Conservation (phyloP, 495 filamentous ascomycete genomes). For the Neurospora tetrasperma region DNA sequence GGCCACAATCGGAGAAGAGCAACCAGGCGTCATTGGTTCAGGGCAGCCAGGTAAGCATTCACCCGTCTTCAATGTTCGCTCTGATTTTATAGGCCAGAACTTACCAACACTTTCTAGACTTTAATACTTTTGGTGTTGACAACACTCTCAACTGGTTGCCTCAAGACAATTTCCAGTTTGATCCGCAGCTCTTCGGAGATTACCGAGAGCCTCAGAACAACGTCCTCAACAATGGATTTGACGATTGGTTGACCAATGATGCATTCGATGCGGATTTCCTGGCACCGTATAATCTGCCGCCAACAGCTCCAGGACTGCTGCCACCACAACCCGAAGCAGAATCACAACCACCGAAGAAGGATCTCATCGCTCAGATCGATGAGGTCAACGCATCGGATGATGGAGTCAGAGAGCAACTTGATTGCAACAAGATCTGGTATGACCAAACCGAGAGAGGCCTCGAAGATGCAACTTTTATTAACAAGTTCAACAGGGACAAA, state of each 20-base stretch:
- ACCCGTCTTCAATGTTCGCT: neutral
- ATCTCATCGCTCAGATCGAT: constrained; percentile 66
- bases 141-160: constrained; percentile 65
- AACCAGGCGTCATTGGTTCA: constrained; percentile 21
- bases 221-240: constrained; percentile 31
- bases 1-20: constrained; percentile 47
- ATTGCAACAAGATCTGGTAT: constrained; percentile 90
- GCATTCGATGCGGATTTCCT: constrained; percentile 72
- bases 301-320: constrained; percentile 25
- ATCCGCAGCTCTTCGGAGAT: constrained; percentile 84
- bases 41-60: constrained; percentile 14
- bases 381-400: constrained; percentile 57
- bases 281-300: constrained; percentile 61
- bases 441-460: constrained; percentile 17
- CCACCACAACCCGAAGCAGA: constrained; percentile 1
- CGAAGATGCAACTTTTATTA: constrained; percentile 8
- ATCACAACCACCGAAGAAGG: constrained; percentile 41
- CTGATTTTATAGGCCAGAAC: neutral
- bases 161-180: constrained; percentile 81
- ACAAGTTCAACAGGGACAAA: constrained; percentile 60
- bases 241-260: constrained; percentile 44
- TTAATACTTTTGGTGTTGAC: constrained; percentile 9
- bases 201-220: constrained; percentile 87
- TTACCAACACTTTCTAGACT: constrained; percentile 3
- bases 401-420: constrained; percentile 50